Evolutionary conservation across 192 early-diverging fungal genomes (phyloP).

Genomic region (Glomus cerebriforme): DNA sequence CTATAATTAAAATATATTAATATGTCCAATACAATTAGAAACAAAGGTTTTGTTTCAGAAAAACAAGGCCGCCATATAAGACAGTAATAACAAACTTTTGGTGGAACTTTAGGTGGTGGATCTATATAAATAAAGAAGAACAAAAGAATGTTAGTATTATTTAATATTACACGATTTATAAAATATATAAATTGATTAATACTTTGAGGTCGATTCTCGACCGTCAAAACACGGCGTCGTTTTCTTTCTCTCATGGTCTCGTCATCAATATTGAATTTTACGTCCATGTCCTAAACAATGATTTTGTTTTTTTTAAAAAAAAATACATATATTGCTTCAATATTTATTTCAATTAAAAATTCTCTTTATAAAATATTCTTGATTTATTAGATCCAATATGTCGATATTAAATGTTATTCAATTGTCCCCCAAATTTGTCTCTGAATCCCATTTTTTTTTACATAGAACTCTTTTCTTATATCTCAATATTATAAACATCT

Average conservation of each 20-base stretch:
- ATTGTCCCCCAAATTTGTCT: background rate
- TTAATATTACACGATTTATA: constrained; percentile 19
- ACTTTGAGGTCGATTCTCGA: constrained; percentile 38
- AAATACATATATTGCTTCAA: background rate
- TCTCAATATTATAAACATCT: background rate
- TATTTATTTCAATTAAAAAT: background rate
- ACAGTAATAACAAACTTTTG: background rate
- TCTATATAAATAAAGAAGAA: background rate
- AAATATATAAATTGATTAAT: background rate
- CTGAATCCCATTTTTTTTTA: background rate
- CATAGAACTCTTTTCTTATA: background rate
- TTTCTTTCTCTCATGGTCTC: constrained; percentile 43
- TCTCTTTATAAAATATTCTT: background rate
- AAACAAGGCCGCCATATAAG: background rate
- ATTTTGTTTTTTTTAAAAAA: constrained; percentile 18
- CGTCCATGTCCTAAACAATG: constrained; percentile 62
- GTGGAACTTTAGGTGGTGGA: background rate
- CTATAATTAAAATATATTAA: constrained; percentile 35
- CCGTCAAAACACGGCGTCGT: constrained; percentile 36
- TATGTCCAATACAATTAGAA: background rate
- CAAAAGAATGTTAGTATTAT: background rate
- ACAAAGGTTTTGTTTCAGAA: background rate
- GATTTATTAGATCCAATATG: background rate
- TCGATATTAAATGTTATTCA: background rate
- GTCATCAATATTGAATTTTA: constrained; percentile 63